Conservation (phyloP, 495 filamentous ascomycete genomes). For the Daldinia concentrica region DNA sequence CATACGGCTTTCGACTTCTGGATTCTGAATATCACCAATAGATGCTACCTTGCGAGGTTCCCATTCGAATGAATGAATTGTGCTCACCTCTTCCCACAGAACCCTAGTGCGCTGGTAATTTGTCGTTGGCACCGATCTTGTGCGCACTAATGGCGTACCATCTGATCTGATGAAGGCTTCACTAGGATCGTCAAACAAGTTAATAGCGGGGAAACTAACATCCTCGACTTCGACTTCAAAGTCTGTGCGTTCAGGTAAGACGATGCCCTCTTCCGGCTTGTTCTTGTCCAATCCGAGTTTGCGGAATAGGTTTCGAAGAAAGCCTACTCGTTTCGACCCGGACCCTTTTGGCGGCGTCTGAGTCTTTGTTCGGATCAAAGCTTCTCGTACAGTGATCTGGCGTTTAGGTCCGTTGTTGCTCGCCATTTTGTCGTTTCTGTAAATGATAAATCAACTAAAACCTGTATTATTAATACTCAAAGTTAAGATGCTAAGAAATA, state of each 20-base stretch:
- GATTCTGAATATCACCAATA: not conserved
- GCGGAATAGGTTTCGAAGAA: not conserved
- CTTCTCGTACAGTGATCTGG: not conserved
- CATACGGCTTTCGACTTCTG: constrained; percentile 7
- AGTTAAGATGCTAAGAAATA: not conserved
- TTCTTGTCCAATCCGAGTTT: not conserved
- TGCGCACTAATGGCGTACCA: not conserved
- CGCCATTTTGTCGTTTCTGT: not conserved
- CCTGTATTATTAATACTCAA: not conserved
- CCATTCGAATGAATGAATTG: not conserved
- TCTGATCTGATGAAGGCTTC: not conserved
- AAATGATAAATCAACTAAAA: not conserved
- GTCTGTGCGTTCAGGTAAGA: not conserved
- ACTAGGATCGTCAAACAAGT: not conserved
- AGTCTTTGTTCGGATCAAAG: not conserved
- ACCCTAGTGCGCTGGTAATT: not conserved
- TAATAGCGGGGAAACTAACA: not conserved
- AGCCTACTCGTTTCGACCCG: not conserved
- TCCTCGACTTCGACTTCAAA: not conserved
- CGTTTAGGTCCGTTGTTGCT: not conserved
- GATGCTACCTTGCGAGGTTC: not conserved
- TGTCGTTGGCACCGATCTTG: not conserved
- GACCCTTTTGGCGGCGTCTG: not conserved
- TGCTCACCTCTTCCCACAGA: not conserved
- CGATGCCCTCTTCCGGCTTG: not conserved